Conservation (phyloP, 2,329 filamentous ascomycete genomes). For the Neonectria coccinea region DNA sequence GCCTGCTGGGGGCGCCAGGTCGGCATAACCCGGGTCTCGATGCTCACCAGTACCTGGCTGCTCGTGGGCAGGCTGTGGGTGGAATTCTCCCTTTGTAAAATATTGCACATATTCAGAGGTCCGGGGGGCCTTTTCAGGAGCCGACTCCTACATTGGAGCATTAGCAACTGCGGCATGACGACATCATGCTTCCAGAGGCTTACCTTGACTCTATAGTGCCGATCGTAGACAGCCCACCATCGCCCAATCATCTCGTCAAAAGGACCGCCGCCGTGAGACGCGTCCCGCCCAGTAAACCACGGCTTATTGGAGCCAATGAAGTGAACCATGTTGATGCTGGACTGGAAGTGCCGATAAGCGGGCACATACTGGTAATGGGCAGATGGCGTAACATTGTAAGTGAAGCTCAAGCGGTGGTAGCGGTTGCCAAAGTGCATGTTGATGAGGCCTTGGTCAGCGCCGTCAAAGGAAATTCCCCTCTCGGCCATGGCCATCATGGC, state of each 20-base stretch:
- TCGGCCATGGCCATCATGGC: constrained; percentile 86
- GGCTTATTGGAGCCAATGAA: constrained; percentile 95
- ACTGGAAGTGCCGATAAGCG: constrained; percentile 92
- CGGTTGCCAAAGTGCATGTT: constrained; percentile 92
- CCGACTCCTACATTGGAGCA: constrained; percentile 33
- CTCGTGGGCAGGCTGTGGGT: constrained; percentile 33
- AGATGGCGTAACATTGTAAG: constrained; percentile 96
- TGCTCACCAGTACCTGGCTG: constrained; percentile 42
- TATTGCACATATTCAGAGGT: constrained; percentile 60
- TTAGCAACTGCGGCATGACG: constrained; percentile 19
- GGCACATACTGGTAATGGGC: constrained; percentile 98
- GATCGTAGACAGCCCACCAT: constrained; percentile 97
- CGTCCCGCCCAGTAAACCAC: constrained; percentile 76
- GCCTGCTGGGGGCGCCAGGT: constrained; percentile 32
- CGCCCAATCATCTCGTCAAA: constrained; percentile 86
- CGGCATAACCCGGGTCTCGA: constrained; percentile 40
- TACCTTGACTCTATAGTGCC: constrained; percentile 76
- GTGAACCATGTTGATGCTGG: constrained; percentile 89
- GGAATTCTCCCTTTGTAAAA: constrained; percentile 67
- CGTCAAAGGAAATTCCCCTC: constrained; percentile 92
- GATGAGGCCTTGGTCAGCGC: constrained; percentile 93
- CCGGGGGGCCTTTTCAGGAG: constrained; percentile 25
- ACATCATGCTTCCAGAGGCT: constrained; percentile 37
- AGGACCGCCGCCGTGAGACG: constrained; percentile 66
- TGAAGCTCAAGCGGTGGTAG: constrained; percentile 91